Percentiles rank a stretch among this genome's conserved stretches.
phyloP scores from a whole-genome alignment of 2,329 filamentous ascomycete genomes.

The Samsoniella hepiali region DNA sequence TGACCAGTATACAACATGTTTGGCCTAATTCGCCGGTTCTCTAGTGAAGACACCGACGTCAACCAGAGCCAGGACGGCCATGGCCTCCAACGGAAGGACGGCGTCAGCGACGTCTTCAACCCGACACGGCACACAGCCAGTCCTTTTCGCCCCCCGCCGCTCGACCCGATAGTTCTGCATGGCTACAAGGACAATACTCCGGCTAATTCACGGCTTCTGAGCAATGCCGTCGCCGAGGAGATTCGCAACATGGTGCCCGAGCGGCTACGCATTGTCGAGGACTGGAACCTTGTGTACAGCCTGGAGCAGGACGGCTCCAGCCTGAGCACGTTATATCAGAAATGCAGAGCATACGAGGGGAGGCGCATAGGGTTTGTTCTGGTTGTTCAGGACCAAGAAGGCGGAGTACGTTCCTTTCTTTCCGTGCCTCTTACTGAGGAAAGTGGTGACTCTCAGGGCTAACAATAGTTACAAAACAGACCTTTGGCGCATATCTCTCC shows the following conservation, averaged over 20 bases:
- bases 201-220: conserved; percentile 63
- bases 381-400: conserved; percentile 74
- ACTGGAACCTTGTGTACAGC: conserved; percentile 84
- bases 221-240: conserved; percentile 77
- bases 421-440: not conserved
- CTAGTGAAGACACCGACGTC: conserved; percentile 42
- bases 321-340: conserved; percentile 79
- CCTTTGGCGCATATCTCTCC: conserved; percentile 92
- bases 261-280: conserved; percentile 79
- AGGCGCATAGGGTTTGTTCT: conserved; percentile 84
- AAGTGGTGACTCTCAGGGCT: not conserved
- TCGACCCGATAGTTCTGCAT: conserved; percentile 72
- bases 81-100: conserved; percentile 34
- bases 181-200: conserved; percentile 63
- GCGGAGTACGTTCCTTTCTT: conserved; percentile 53
- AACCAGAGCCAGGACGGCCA: conserved; percentile 28
- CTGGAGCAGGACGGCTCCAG: conserved; percentile 90
- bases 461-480: conserved; percentile 36
- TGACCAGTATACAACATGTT: conserved; percentile 39
- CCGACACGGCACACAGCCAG: conserved; percentile 58
- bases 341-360: conserved; percentile 64
- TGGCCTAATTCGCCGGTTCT: conserved; percentile 66
- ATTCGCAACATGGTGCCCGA: conserved; percentile 86
- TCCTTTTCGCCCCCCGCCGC: conserved; percentile 82
- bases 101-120: conserved; percentile 56